Evolutionary conservation across 805 yeast species (phyloP).

Genomic region (Kodamaea kakaduensis): DNA sequence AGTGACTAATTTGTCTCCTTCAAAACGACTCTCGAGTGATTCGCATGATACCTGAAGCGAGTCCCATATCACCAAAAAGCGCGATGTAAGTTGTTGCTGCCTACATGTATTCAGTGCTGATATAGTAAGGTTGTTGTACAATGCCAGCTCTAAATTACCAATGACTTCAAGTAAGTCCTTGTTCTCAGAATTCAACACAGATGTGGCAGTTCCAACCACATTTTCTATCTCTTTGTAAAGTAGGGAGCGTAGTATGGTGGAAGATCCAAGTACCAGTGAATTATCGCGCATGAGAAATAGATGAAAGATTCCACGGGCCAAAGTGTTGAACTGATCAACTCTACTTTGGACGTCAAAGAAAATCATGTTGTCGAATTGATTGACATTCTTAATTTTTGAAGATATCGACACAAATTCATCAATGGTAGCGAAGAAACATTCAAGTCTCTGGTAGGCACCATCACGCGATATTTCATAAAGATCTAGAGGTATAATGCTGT

Average conservation of each 20-base stretch:
- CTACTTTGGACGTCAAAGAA: slow-evolving; percentile 23
- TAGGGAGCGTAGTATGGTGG: slow-evolving; percentile 1
- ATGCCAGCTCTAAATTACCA: slow-evolving; percentile 43
- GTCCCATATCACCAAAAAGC: slow-evolving; percentile 63
- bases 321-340: slow-evolving; percentile 32
- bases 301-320: slow-evolving; percentile 64
- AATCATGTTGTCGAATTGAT: slow-evolving; percentile 27
- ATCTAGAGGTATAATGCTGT: slow-evolving; percentile 36
- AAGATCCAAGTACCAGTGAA: slow-evolving; percentile 52
- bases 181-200: slow-evolving; percentile 17
- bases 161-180: slow-evolving; percentile 6
- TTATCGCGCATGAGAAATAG: slow-evolving; percentile 61
- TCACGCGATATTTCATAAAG: slow-evolving; percentile 20
- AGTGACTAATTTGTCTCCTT: slow-evolving; percentile 31
- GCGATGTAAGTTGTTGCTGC: slow-evolving; percentile 68
- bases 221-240: slow-evolving; percentile 30
- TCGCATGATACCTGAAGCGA: slow-evolving; percentile 75
- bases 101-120: slow-evolving; percentile 65
- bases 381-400: slow-evolving; percentile 15
- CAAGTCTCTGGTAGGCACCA: slow-evolving; percentile 20
- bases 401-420: slow-evolving; percentile 17
- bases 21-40: slow-evolving; percentile 47
- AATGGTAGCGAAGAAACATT: slow-evolving; percentile 19
- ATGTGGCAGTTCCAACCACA: slow-evolving; percentile 36
- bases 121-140: slow-evolving; percentile 28